A percentile compares a stretch with the other conserved stretches of the same genome.
Conservation (phyloP, 192 early-diverging fungal species). For the Coemansia sp. region DNA sequence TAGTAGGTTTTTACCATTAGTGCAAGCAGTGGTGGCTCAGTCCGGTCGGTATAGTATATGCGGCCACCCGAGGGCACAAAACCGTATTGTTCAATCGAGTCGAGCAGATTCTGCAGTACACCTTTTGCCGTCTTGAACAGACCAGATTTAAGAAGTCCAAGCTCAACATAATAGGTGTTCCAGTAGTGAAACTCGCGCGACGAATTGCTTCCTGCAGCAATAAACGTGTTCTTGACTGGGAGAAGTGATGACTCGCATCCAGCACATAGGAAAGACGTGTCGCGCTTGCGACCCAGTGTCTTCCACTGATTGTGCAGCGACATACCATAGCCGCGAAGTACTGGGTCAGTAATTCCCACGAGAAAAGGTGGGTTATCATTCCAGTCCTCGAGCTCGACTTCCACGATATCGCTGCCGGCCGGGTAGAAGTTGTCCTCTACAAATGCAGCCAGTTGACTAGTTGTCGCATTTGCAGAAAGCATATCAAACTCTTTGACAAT, state of each 20-base stretch:
- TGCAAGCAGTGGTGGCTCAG: slow-evolving; percentile 66
- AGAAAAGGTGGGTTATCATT: slow-evolving; percentile 54
- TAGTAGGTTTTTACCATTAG: slow-evolving; percentile 68
- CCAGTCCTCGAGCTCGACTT: slow-evolving; percentile 52
- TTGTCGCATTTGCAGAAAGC: slow-evolving; percentile 39
- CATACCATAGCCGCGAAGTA: slow-evolving; percentile 54
- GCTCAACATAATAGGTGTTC: slow-evolving; percentile 66
- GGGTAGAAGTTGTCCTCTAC: slow-evolving; percentile 59
- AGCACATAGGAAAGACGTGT: slow-evolving; percentile 52
- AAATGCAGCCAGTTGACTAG: slow-evolving; percentile 49
- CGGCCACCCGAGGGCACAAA: slow-evolving; percentile 76
- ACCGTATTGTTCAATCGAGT: slow-evolving; percentile 54
- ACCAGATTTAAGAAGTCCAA: slow-evolving; percentile 59
- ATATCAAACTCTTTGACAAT: slow-evolving; percentile 53
- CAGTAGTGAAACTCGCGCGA: slow-evolving; percentile 75
- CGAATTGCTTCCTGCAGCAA: slow-evolving; percentile 59
- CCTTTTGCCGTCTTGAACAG: slow-evolving; percentile 57
- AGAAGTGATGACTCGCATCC: slow-evolving; percentile 60
- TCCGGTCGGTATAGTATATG: slow-evolving; percentile 71
- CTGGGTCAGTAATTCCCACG: slow-evolving; percentile 50
- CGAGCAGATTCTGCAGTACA: slow-evolving; percentile 64
- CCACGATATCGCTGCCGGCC: slow-evolving; percentile 56
- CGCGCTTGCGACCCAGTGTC: slow-evolving; percentile 54
- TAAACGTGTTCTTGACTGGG: slow-evolving; percentile 55
- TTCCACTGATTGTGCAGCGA: slow-evolving; percentile 64